Conservation (phyloP, 1,139 yeast genomes). For the Hansenula lynferdii region DNA sequence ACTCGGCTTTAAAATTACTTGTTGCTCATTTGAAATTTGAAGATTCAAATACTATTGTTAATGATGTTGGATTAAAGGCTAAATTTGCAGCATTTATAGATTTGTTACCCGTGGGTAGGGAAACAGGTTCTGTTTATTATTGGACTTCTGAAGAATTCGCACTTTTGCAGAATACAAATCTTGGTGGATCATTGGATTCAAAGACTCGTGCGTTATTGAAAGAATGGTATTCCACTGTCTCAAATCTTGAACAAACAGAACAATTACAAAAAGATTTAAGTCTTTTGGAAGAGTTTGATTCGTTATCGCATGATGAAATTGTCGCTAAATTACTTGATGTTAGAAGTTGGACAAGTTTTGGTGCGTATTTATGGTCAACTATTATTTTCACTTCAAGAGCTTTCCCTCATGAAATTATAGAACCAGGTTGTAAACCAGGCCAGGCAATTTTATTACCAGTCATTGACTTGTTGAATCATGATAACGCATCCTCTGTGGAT, state of each 20-base stretch:
- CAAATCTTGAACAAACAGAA: slow-evolving; percentile 5
- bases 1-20: slow-evolving; percentile 39
- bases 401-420: slow-evolving; percentile 53
- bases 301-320: slow-evolving; percentile 4
- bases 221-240: slow-evolving; percentile 25
- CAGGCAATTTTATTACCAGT: slow-evolving; percentile 67
- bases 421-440: slow-evolving; percentile 26
- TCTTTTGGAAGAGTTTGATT: slow-evolving; percentile 5
- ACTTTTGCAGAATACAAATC: slow-evolving; percentile 58
- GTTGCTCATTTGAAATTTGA: slow-evolving; percentile 38
- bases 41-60: slow-evolving; percentile 22
- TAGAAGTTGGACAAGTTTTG: slow-evolving; percentile 47
- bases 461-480: slow-evolving; percentile 66
- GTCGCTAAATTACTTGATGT: slow-evolving; percentile 2
- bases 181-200: slow-evolving; percentile 32
- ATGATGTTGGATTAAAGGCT: slow-evolving; percentile 8
- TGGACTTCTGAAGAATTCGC: slow-evolving; percentile 51
- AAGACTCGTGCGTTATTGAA: slow-evolving; percentile 26
- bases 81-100: slow-evolving; percentile 44
- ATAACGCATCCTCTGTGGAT: slow-evolving; percentile 48
- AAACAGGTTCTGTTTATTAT: slow-evolving; percentile 53
- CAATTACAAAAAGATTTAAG: slow-evolving; percentile 5
- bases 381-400: slow-evolving; percentile 64
- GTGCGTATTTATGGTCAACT: slow-evolving; percentile 61
- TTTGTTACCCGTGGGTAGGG: slow-evolving; percentile 45